phyloP scores from a whole-genome alignment of 768 basidiomycete genomes.

The Lepiota venenata region DNA sequence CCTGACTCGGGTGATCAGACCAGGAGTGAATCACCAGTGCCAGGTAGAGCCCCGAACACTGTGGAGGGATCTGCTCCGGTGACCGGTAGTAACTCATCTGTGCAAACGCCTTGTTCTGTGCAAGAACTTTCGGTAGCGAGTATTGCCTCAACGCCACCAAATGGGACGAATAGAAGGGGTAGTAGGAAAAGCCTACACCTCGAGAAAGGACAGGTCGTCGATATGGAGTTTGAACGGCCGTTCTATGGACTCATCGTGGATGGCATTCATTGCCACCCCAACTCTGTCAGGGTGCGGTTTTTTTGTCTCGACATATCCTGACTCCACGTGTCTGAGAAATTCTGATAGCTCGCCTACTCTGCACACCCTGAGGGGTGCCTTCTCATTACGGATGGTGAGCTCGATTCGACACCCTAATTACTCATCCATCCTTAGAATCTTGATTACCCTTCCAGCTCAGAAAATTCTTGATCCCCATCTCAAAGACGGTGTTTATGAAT shows the following conservation, averaged over 20 bases:
- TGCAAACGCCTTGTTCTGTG: neutral
- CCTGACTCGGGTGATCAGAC: slow-evolving; percentile 4
- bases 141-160: slow-evolving; percentile 19
- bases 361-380: slow-evolving; percentile 84
- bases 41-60: neutral
- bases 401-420: neutral
- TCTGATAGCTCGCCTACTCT: slow-evolving; percentile 71
- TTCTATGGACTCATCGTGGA: slow-evolving; percentile 91
- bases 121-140: slow-evolving; percentile 14
- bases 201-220: slow-evolving; percentile 46
- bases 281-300: slow-evolving; percentile 77
- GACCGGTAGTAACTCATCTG: neutral
- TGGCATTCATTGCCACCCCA: slow-evolving; percentile 88
- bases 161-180: slow-evolving; percentile 5
- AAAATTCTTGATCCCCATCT: slow-evolving; percentile 84
- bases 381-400: slow-evolving; percentile 85
- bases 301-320: slow-evolving; percentile 1
- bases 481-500: slow-evolving; percentile 80
- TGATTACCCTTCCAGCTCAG: slow-evolving; percentile 50
- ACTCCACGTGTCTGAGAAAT: neutral
- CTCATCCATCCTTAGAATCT: neutral
- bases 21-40: neutral
- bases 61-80: neutral
- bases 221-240: slow-evolving; percentile 62
- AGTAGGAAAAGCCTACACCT: slow-evolving; percentile 36